Conservation (phyloP, 805 yeast genomes). For the Ogataea trehaloabstinens region DNA sequence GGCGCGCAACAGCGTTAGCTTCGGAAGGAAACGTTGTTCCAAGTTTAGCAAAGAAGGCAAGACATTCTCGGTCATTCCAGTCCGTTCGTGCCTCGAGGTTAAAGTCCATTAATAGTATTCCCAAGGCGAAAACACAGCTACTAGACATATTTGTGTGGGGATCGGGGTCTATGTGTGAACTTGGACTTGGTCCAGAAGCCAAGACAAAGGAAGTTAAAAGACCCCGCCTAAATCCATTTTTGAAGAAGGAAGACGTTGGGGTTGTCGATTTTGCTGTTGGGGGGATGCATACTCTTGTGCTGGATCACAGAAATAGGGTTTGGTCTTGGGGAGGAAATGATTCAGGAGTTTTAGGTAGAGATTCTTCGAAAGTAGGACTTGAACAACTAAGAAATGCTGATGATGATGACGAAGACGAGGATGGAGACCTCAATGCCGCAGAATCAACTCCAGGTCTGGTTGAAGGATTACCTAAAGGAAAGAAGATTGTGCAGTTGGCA, state of each 20-base stretch:
- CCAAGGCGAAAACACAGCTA: slow-evolving; percentile 38
- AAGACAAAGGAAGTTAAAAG: slow-evolving; percentile 91
- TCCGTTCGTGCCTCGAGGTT: slow-evolving; percentile 50
- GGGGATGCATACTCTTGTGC: slow-evolving; percentile 89
- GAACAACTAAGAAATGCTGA: slow-evolving; percentile 71
- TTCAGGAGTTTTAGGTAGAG: slow-evolving; percentile 87
- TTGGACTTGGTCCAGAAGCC: slow-evolving; percentile 95
- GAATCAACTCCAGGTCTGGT: slow-evolving; percentile 89
- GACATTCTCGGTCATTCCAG: slow-evolving; percentile 37
- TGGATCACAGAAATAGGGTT: slow-evolving; percentile 71
- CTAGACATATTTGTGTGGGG: slow-evolving; percentile 93
- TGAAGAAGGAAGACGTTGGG: slow-evolving; percentile 59
- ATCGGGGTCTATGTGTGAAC: slow-evolving; percentile 94
- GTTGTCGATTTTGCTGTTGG: slow-evolving; percentile 91
- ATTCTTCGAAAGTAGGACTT: slow-evolving; percentile 57
- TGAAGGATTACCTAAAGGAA: slow-evolving; percentile 56
- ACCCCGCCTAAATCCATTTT: slow-evolving; percentile 84
- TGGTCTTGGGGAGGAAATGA: slow-evolving; percentile 99
- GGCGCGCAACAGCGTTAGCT: slow-evolving; percentile 14
- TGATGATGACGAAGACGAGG: slow-evolving; percentile 58
- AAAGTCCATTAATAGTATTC: slow-evolving; percentile 43
- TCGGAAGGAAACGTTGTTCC: slow-evolving; percentile 23
- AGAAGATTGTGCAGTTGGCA: slow-evolving; percentile 71
- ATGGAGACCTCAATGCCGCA: slow-evolving; percentile 80
- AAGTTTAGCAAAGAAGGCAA: slow-evolving; percentile 33